These are phyloP conservation scores for Hemisphaericaspora xylanilytica DNA, from an alignment of 1,139 yeast genomes.

Conservation along the genomic window DNA sequence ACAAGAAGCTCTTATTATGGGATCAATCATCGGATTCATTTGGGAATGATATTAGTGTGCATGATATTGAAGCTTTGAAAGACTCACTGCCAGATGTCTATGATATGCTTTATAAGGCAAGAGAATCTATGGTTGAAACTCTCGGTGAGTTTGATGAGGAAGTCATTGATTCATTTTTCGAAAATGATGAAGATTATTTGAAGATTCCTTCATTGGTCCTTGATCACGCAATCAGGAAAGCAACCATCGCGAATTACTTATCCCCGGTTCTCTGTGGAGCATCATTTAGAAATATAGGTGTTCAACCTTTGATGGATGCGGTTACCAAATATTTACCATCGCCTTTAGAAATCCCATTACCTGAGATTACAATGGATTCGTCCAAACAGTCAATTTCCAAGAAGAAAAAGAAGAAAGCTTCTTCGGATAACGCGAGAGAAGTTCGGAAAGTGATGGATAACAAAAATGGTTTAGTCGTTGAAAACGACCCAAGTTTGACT, in stretches of 20 bases:
- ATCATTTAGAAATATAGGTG: constrained; percentile 88
- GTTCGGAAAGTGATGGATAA: constrained; percentile 33
- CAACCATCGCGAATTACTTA: constrained; percentile 56
- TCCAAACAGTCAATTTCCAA: constrained; percentile 13
- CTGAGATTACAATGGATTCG: constrained; percentile 42
- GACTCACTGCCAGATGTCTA: constrained; percentile 31
- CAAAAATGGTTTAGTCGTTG: constrained; percentile 49
- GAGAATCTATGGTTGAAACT: constrained; percentile 80
- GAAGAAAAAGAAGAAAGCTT: constrained; percentile 8
- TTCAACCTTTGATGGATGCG: constrained; percentile 90
- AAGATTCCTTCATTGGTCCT: constrained; percentile 53
- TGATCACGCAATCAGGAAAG: constrained; percentile 55
- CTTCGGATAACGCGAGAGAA: constrained; percentile 10
- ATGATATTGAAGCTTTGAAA: constrained; percentile 33
- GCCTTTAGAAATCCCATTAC: constrained; percentile 63
- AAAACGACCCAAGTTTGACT: constrained; percentile 55
- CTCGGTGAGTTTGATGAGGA: constrained; percentile 79
- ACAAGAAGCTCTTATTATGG: constrained; percentile 69
- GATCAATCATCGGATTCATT: constrained; percentile 39
- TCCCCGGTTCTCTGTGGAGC: constrained; percentile 92
- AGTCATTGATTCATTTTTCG: constrained; percentile 73
- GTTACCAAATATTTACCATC: constrained; percentile 76
- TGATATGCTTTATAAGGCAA: constrained; percentile 53
- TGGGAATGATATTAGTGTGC: constrained; percentile 56
- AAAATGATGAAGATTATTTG: constrained; percentile 68